phyloP scores from a whole-genome alignment of 306 rosid genomes.

The Cicer pinnatifidum region DNA sequence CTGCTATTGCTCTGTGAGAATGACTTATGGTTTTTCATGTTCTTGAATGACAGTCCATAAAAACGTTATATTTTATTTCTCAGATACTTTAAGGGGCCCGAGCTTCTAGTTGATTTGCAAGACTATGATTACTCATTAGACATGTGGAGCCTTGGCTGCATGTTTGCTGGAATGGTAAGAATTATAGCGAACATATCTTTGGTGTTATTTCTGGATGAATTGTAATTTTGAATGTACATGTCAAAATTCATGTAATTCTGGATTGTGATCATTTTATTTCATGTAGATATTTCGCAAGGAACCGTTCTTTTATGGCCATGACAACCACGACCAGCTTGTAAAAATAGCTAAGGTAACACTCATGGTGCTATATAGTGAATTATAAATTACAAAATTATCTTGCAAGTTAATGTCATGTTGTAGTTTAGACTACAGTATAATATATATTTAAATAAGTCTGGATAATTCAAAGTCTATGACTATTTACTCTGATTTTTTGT shows the following conservation, averaged over 20 bases:
- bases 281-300: conserved; percentile 92
- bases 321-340: conserved; percentile 93
- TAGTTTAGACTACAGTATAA: background rate
- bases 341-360: conserved; percentile 83
- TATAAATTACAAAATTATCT: conserved; percentile 4
- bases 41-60: conserved; percentile 35
- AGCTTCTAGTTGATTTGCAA: conserved; percentile 87
- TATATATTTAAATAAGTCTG: no score
- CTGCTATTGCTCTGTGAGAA: conserved; percentile 22
- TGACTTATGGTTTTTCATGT: conserved; percentile 30
- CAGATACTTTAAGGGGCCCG: conserved; percentile 93
- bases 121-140: conserved; percentile 91
- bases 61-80: conserved; percentile 43
- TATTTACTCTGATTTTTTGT: background rate
- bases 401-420: conserved; percentile 1
- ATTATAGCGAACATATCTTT: conserved; percentile 34
- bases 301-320: conserved; percentile 97
- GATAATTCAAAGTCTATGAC: background rate
- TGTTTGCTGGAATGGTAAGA: conserved; percentile 99
- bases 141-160: conserved; percentile 99
- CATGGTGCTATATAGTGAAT: conserved; percentile 35
- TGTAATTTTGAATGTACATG: background rate
- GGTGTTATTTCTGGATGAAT: conserved; percentile 1
- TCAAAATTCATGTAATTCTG: conserved; percentile 27
- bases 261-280: conserved; percentile 37